Evolutionary conservation across 202 grass and related monocot species (phyloP).

Genomic region (Alloteropsis angusta): DNA sequence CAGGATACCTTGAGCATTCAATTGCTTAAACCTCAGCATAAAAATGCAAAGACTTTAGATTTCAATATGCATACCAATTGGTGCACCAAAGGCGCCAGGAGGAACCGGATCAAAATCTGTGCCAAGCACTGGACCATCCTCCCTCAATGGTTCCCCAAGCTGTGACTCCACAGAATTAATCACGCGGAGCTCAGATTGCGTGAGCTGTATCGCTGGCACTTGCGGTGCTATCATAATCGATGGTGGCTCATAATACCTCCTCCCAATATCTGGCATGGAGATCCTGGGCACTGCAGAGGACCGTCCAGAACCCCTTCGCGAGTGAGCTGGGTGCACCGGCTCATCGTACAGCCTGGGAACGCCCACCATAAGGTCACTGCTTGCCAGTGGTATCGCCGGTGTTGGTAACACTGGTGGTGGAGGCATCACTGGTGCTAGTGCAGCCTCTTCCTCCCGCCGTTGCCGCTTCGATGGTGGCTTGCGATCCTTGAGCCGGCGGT

Average conservation of each 20-base stretch:
- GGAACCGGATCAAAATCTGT: slow-evolving; percentile 79
- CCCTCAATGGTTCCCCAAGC: slow-evolving; percentile 73
- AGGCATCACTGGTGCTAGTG: not conserved
- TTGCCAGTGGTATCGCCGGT: slow-evolving; percentile 25
- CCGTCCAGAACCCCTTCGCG: slow-evolving; percentile 30
- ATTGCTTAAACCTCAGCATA: not conserved
- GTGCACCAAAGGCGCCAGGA: slow-evolving; percentile 92
- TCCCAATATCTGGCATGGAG: slow-evolving; percentile 36
- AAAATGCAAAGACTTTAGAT: not conserved
- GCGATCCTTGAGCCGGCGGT: slow-evolving; percentile 86
- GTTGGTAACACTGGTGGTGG: slow-evolving; percentile 34
- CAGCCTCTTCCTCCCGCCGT: slow-evolving; percentile 43
- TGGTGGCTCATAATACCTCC: slow-evolving; percentile 48
- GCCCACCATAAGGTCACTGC: slow-evolving; percentile 32
- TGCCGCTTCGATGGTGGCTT: slow-evolving; percentile 54
- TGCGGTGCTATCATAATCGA: slow-evolving; percentile 34
- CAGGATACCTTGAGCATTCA: not conserved
- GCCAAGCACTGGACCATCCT: slow-evolving; percentile 81
- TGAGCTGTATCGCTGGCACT: slow-evolving; percentile 35
- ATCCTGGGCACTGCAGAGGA: slow-evolving; percentile 50
- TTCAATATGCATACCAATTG: slow-evolving; percentile 62
- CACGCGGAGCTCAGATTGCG: slow-evolving; percentile 31
- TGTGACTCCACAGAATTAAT: slow-evolving; percentile 65
- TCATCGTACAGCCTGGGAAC: slow-evolving; percentile 20
- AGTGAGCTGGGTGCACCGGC: slow-evolving; percentile 23